These are phyloP conservation scores for Cercophora scortea DNA, from an alignment of 495 filamentous ascomycete genomes.

Conservation along the genomic window DNA sequence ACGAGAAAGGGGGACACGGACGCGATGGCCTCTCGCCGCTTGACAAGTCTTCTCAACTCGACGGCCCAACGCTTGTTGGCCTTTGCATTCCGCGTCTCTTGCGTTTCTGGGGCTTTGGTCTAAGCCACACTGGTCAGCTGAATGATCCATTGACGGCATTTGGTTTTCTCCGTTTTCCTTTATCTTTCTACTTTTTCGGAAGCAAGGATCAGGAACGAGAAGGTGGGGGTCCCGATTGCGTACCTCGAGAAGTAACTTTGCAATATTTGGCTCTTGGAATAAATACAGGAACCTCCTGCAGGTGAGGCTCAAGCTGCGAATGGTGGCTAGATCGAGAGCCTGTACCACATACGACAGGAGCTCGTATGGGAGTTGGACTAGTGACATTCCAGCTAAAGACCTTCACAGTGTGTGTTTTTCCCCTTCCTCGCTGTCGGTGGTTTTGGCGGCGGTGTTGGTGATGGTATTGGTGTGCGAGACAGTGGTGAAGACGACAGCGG, in stretches of 20 bases:
- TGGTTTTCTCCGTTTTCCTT: background rate
- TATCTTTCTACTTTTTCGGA: background rate
- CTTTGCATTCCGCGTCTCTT: conserved; percentile 49
- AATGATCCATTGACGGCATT: background rate
- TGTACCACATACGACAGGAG: conserved; percentile 53
- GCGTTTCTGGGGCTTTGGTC: conserved; percentile 47
- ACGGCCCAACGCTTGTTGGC: conserved; percentile 40
- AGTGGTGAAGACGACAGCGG: too few species aligned
- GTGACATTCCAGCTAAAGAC: conserved; percentile 16
- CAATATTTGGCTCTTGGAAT: conserved; percentile 53
- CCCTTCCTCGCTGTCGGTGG: too few species aligned
- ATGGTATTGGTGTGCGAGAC: too few species aligned
- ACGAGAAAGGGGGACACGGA: conserved; percentile 56
- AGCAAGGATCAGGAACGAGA: too few species aligned
- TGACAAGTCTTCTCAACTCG: conserved; percentile 52
- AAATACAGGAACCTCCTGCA: conserved; percentile 47
- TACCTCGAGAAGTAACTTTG: conserved; percentile 53
- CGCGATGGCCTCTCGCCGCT: conserved; percentile 54
- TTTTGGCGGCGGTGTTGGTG: too few species aligned
- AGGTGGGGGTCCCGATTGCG: background rate
- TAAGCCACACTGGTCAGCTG: conserved; percentile 23
- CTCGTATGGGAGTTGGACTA: conserved; percentile 50
- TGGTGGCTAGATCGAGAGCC: conserved; percentile 44
- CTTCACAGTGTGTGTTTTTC: background rate
- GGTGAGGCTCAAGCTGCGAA: conserved; percentile 39